Conservation (phyloP, 1,284 basidiomycete genomes). For the Boletus calvinii region DNA sequence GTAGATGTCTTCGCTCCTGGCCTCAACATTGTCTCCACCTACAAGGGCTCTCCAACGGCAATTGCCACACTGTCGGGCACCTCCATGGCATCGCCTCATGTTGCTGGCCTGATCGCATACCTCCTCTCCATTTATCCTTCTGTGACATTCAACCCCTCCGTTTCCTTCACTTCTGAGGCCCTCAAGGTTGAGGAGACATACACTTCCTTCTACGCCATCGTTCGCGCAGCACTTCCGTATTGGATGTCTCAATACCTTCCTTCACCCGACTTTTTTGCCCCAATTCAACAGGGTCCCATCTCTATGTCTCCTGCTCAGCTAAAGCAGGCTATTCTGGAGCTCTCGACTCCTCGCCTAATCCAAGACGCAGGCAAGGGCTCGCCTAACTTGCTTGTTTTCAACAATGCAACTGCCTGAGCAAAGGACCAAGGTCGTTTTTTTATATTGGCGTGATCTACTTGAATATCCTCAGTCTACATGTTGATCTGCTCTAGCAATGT, state of each 20-base stretch:
- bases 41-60: slow-evolving; percentile 55
- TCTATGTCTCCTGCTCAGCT: slow-evolving; percentile 63
- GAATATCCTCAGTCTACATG: slow-evolving; percentile 1
- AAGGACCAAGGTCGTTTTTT: neutral
- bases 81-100: slow-evolving; percentile 71
- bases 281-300: slow-evolving; percentile 40
- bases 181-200: slow-evolving; percentile 30
- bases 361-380: slow-evolving; percentile 52
- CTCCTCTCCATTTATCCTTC: slow-evolving; percentile 79
- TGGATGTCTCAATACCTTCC: slow-evolving; percentile 65
- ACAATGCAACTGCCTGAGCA: slow-evolving; percentile 64
- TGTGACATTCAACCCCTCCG: slow-evolving; percentile 52
- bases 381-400: slow-evolving; percentile 76
- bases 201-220: slow-evolving; percentile 49
- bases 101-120: slow-evolving; percentile 79
- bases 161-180: slow-evolving; percentile 27
- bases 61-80: slow-evolving; percentile 74
- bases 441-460: slow-evolving; percentile 2
- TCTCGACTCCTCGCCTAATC: slow-evolving; percentile 60
- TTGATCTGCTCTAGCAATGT: slow-evolving; percentile 14
- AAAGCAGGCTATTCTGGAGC: slow-evolving; percentile 68
- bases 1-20: slow-evolving; percentile 86
- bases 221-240: slow-evolving; percentile 54
- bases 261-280: slow-evolving; percentile 48
- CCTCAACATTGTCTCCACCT: slow-evolving; percentile 80